Percentiles rank a stretch among this genome's conserved stretches.
These are phyloP conservation scores for Acrocalymma vagum DNA, from an alignment of 2,329 filamentous ascomycete genomes.

Conservation along the genomic window DNA sequence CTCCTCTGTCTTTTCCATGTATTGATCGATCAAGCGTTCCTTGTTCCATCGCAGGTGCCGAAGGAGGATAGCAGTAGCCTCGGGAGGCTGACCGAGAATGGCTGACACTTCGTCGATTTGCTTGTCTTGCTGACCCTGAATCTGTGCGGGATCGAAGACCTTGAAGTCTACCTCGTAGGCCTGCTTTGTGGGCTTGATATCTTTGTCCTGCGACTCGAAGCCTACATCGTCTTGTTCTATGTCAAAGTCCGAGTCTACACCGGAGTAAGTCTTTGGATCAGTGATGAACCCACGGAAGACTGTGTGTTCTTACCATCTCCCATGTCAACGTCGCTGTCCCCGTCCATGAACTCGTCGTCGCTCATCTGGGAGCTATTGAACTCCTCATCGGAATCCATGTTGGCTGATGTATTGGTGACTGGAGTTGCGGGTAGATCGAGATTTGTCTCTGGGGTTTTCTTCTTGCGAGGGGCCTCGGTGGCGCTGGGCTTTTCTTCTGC, in stretches of 20 bases:
- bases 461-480: slow-evolving; percentile 40
- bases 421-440: slow-evolving; percentile 41
- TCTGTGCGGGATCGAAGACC: slow-evolving; percentile 80
- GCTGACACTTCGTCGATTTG: slow-evolving; percentile 90
- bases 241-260: slow-evolving; percentile 59
- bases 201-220: slow-evolving; percentile 72
- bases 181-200: slow-evolving; percentile 76
- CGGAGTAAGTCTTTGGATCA: slow-evolving; percentile 18
- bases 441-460: slow-evolving; percentile 30
- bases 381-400: slow-evolving; percentile 96
- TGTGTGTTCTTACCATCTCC: slow-evolving; percentile 53
- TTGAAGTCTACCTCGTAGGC: slow-evolving; percentile 86
- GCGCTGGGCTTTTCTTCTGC: slow-evolving; percentile 33
- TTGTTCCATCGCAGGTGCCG: slow-evolving; percentile 96
- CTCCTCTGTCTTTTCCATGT: slow-evolving; percentile 87
- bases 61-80: slow-evolving; percentile 89
- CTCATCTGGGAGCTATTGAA: slow-evolving; percentile 87
- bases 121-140: slow-evolving; percentile 83
- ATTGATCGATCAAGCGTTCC: slow-evolving; percentile 90
- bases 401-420: slow-evolving; percentile 50
- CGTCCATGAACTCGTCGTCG: slow-evolving; percentile 76
- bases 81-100: slow-evolving; percentile 87
- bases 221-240: slow-evolving; percentile 68
- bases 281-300: background rate
- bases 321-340: slow-evolving; percentile 73